Evolutionary conservation across 2,329 filamentous ascomycete genomes (phyloP), one percentile per base, ranked within the genome.

Genomic region (Aureobasidium sp.): DNA sequence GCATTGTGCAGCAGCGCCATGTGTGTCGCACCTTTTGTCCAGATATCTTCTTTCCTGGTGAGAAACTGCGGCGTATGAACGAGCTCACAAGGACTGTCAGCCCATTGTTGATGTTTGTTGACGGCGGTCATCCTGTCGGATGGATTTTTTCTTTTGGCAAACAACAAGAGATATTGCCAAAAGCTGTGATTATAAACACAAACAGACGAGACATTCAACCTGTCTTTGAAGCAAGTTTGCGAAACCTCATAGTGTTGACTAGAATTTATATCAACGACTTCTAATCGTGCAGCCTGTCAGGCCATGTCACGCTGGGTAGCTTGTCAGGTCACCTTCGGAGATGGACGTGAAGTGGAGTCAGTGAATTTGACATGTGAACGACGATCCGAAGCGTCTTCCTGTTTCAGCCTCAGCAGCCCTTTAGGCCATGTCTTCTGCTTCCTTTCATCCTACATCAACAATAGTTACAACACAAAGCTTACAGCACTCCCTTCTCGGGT

Each of bases 1-100:
- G 72, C 67, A 47, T 77, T 77, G 66, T 77, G 75, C 12, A 76
- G 68, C 40, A 73, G 68, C 8, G 73, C 69, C 74, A 74, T 73
- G 50, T 74, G 70, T 17, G 70, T 69, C 35, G 72, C 70, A n/a
- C 58, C 58, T 35, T 52, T 60, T 24, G 58, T 52, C 58, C 58
- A 60, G 33, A 60, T 60, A n/a, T 24, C 24, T 24, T 24, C 24
- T 4, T 24, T 24, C 24, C 4, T 24, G 24, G 24, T 24, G 2
- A 24, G 24, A 24, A 24, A 24, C 24, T 24, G 24, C 24, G 58
- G 58, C 11, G 58, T 60, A 35, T 40, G 58, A 1, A 60, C 29
- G 1, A 60, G 22, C 27, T 27, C 22, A n/a, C 45, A 52, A 19
- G 58, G 58, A 5, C 37, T n/a, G 17, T 60, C 58, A 17, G 47